Percentiles rank a stretch among this genome's conserved stretches.
Conservation (phyloP, 306 rosid genomes). For the Acacia melanoxylon region DNA sequence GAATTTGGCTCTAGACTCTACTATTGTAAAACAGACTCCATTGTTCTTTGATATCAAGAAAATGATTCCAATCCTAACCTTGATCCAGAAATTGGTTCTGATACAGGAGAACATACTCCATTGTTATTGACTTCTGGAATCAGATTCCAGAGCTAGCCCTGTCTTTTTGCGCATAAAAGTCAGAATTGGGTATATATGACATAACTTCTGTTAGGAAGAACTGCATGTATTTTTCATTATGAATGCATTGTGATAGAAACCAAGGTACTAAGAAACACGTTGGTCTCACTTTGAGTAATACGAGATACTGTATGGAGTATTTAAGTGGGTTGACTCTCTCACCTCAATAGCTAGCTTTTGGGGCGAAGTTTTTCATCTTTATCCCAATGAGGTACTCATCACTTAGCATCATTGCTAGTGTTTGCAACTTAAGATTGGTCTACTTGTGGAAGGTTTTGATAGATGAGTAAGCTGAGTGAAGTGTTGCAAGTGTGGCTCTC, state of each 20-base stretch:
- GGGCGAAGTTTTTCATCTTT: not conserved
- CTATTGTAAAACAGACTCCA: not conserved
- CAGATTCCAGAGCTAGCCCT: not conserved
- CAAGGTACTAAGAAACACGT: not conserved
- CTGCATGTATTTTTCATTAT: not conserved
- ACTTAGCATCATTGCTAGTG: not conserved
- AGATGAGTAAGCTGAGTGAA: too few relatives aligned
- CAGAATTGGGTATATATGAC: not conserved
- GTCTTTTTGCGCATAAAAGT: not conserved
- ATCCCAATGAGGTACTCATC: not conserved
- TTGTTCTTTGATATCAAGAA: conserved; percentile 2
- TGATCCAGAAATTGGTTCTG: conserved; percentile 6
- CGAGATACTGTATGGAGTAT: not conserved
- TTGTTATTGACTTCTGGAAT: not conserved
- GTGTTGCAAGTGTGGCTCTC: not conserved
- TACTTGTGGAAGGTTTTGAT: not conserved
- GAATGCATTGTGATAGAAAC: not conserved
- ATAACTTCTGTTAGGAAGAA: not conserved
- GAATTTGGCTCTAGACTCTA: not conserved
- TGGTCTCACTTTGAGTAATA: not conserved
- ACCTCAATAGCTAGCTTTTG: too few relatives aligned
- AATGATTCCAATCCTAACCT: conserved; percentile 1
- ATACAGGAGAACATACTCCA: not conserved
- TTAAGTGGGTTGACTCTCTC: not conserved
- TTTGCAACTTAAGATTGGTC: not conserved